Evolutionary conservation across 2,329 filamentous ascomycete genomes (phyloP).

Genomic region (Exophiala sp.): DNA sequence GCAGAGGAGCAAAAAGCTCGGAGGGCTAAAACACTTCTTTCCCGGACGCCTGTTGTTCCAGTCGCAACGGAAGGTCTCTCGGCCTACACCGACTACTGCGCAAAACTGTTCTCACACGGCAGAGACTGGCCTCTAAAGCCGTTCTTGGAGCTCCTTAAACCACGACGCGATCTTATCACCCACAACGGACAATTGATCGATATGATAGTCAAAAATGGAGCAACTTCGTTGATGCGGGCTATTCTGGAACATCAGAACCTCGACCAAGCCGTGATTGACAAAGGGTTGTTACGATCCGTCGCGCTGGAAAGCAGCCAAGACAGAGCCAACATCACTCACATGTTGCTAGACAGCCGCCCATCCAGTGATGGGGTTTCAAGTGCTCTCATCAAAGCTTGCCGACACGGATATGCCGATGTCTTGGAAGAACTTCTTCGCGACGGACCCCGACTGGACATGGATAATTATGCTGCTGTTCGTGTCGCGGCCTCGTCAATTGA

Average conservation of each 20-base stretch:
- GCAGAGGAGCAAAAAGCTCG: constrained; percentile 3
- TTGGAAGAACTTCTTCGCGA: not conserved
- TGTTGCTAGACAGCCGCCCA: not conserved
- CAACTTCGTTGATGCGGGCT: not conserved
- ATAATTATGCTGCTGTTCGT: constrained; percentile 1
- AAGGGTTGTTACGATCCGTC: constrained; percentile 1
- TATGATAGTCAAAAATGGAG: not conserved
- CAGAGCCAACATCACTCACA: not conserved
- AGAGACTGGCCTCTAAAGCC: constrained; percentile 2
- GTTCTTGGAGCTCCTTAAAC: not conserved
- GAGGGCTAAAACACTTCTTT: constrained; percentile 1
- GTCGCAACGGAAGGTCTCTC: not conserved
- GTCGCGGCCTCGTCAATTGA: not conserved
- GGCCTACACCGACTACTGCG: constrained; percentile 5
- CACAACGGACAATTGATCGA: not conserved
- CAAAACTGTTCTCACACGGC: not conserved
- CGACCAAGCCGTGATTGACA: constrained; percentile 1
- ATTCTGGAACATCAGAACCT: not conserved
- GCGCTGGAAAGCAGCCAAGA: not conserved
- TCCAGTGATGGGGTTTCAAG: not conserved
- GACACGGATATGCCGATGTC: not conserved
- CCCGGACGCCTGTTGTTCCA: not conserved
- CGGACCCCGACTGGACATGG: not conserved
- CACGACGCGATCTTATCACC: not conserved
- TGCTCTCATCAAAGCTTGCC: constrained; percentile 1